phyloP scores from a whole-genome alignment of 768 basidiomycete species.

The Harrya chromipes region DNA sequence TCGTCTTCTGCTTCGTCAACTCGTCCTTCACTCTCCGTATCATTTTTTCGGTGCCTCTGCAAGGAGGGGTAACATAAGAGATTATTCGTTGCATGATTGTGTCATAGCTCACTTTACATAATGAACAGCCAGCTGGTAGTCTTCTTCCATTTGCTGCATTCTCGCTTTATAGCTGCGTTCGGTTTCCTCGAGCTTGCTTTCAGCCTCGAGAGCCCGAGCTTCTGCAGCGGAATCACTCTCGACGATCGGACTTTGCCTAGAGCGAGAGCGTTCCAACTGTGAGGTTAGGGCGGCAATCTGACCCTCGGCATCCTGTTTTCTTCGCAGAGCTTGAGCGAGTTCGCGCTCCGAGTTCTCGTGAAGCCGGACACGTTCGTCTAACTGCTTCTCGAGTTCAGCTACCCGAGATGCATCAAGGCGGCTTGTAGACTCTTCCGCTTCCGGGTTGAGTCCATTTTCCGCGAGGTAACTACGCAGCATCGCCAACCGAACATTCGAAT shows the following conservation, averaged over 20 bases:
- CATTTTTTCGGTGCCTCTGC: constrained; percentile 95
- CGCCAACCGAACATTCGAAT: constrained; percentile 67
- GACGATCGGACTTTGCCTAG: constrained; percentile 51
- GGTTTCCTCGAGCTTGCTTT: constrained; percentile 74
- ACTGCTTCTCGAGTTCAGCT: constrained; percentile 72
- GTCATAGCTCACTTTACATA: constrained; percentile 81
- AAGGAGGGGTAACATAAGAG: constrained; percentile 16
- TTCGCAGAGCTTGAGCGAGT: constrained; percentile 58
- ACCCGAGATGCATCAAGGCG: constrained; percentile 42
- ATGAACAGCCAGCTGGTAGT: constrained; percentile 94
- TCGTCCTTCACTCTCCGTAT: constrained; percentile 96
- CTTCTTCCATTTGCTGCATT: constrained; percentile 87
- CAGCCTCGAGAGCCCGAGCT: constrained; percentile 60
- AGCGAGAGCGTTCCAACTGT: constrained; percentile 64
- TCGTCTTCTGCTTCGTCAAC: constrained; percentile 82
- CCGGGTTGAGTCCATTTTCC: constrained; percentile 80
- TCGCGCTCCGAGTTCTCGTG: constrained; percentile 78
- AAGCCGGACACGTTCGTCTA: constrained; percentile 67
- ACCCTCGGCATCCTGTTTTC: constrained; percentile 72
- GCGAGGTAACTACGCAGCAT: constrained; percentile 84
- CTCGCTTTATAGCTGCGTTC: constrained; percentile 76
- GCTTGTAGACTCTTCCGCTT: constrained; percentile 58
- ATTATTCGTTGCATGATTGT: constrained; percentile 16
- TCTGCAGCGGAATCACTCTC: constrained; percentile 37
- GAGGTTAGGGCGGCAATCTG: constrained; percentile 61